phyloP scores from a whole-genome alignment of 2,329 filamentous ascomycete genomes.

The Chaetomium sp. region DNA sequence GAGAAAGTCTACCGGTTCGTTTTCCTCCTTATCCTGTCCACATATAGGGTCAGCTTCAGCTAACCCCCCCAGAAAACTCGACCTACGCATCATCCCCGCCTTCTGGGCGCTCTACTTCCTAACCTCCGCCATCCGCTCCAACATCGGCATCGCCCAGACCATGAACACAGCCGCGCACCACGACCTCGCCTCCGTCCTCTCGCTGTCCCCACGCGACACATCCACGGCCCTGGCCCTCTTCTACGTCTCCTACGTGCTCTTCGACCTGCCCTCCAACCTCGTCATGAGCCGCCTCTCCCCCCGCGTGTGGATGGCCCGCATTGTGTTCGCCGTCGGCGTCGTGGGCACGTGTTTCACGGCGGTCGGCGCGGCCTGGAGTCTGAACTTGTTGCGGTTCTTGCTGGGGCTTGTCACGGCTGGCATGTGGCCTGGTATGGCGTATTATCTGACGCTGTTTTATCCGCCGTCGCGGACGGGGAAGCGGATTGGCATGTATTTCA shows the following conservation, averaged over 20 bases:
- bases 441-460: slow-evolving; percentile 88
- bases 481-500: slow-evolving; percentile 84
- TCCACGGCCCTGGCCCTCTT: slow-evolving; percentile 82
- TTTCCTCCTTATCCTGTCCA: neutral
- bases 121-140: slow-evolving; percentile 85
- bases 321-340: slow-evolving; percentile 79
- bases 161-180: slow-evolving; percentile 72
- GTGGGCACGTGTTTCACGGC: slow-evolving; percentile 80
- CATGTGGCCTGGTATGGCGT: slow-evolving; percentile 94
- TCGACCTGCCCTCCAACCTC: slow-evolving; percentile 82
- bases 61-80: slow-evolving; percentile 40
- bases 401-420: slow-evolving; percentile 83
- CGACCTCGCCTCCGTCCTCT: slow-evolving; percentile 65
- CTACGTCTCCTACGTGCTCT: slow-evolving; percentile 87
- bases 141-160: slow-evolving; percentile 88
- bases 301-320: slow-evolving; percentile 85
- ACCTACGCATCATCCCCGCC: slow-evolving; percentile 58
- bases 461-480: slow-evolving; percentile 80
- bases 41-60: neutral
- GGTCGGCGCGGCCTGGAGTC: slow-evolving; percentile 74
- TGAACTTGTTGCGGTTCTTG: slow-evolving; percentile 80
- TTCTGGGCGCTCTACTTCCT: slow-evolving; percentile 91
- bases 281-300: slow-evolving; percentile 82
- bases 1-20: slow-evolving; percentile 47
- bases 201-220: slow-evolving; percentile 66